Percentiles rank a stretch among this genome's conserved stretches.
phyloP scores from a whole-genome alignment of 345 rosid genomes.

The Hibiscus trionum region DNA sequence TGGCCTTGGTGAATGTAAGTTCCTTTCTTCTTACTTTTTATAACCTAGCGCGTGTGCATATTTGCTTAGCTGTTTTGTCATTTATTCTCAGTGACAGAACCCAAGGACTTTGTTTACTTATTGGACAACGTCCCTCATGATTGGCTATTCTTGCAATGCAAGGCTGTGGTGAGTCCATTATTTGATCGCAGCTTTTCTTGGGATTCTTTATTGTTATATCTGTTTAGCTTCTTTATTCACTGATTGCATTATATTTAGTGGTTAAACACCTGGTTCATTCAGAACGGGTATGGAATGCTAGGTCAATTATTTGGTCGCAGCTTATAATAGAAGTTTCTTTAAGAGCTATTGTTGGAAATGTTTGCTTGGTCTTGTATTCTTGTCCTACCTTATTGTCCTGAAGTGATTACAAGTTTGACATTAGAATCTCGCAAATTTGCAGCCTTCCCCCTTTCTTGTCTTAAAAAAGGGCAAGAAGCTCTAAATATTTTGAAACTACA shows the following conservation, averaged over 20 bases:
- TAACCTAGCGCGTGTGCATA: not conserved
- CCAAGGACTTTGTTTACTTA: constrained; percentile 73
- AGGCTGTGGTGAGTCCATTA: constrained; percentile 82
- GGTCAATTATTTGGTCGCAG: not conserved
- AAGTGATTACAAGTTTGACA: not conserved
- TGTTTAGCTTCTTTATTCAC: not conserved
- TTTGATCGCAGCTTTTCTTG: not conserved
- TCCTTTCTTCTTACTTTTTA: not conserved
- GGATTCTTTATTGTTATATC: not conserved
- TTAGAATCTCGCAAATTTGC: not conserved
- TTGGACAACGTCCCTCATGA: constrained; percentile 96
- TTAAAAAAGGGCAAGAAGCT: not conserved
- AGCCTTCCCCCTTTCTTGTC: not conserved
- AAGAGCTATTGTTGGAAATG: not conserved
- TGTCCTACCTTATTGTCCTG: not conserved
- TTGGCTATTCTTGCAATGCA: constrained; percentile 95
- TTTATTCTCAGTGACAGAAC: constrained; percentile 65
- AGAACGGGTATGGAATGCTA: not conserved
- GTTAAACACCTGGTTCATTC: not conserved
- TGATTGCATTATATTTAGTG: not conserved
- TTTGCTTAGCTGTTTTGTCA: constrained; percentile 10
- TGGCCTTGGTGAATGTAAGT: constrained; percentile 63
- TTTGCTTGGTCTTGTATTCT: not conserved
- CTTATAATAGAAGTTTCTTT: not conserved
- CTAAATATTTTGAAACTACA: not conserved